Percentiles rank a stretch among this genome's conserved stretches.
phyloP scores from a whole-genome alignment of 768 basidiomycete species.

The Pulveroboletus frians region DNA sequence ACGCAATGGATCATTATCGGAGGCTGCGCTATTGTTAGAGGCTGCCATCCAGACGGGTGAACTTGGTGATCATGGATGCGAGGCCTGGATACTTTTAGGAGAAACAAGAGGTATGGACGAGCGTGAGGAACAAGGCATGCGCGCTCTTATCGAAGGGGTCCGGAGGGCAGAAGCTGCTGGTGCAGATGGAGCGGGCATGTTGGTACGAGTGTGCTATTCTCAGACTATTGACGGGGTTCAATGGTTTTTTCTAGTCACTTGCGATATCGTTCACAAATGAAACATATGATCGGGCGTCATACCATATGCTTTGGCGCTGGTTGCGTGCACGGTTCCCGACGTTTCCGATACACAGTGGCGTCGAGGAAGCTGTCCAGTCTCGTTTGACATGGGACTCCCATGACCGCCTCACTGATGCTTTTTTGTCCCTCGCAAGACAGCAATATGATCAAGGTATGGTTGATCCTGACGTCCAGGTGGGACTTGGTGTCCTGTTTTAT shows the following conservation, averaged over 20 bases:
- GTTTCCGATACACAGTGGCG: constrained; percentile 50
- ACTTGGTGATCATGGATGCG: constrained; percentile 74
- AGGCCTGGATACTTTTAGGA: constrained; percentile 90
- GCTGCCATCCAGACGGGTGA: constrained; percentile 84
- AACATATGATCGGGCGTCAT: constrained; percentile 79
- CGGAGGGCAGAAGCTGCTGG: constrained; percentile 58
- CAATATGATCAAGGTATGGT: constrained; percentile 68
- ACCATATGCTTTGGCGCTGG: constrained; percentile 84
- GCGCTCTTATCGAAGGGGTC: constrained; percentile 71
- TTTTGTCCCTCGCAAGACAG: constrained; percentile 73
- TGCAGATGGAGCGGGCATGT: constrained; percentile 64
- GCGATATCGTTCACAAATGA: constrained; percentile 98
- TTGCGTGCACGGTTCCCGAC: constrained; percentile 61
- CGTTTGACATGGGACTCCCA: constrained; percentile 81
- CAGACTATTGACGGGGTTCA: constrained; percentile 3
- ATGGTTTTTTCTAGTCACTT: constrained; percentile 56
- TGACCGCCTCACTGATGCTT: constrained; percentile 73
- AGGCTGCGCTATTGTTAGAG: constrained; percentile 83
- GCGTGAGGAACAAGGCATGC: constrained; percentile 77
- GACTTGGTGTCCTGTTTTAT: constrained; percentile 90
- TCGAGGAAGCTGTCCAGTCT: constrained; percentile 46
- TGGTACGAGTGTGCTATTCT: constrained; percentile 43
- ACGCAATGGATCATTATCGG: constrained; percentile 79
- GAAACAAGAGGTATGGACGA: constrained; percentile 89
- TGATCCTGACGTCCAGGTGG: constrained; percentile 91